Conservation (phyloP, 805 yeast species). For the Myxozyma udenii region DNA sequence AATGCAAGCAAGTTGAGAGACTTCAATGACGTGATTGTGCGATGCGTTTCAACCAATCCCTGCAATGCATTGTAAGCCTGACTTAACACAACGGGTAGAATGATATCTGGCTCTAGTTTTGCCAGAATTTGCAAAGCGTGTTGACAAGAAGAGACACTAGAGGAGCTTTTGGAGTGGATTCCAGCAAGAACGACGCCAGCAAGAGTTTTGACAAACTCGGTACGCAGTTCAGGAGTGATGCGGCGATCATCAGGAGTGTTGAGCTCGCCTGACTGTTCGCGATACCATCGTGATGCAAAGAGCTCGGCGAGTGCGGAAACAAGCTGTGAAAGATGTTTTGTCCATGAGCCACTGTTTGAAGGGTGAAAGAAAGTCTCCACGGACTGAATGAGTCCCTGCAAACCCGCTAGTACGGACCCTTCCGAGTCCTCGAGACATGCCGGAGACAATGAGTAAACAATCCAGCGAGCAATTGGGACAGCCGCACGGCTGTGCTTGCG, state of each 20-base stretch:
- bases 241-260: constrained; percentile 32
- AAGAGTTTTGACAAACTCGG: constrained; percentile 51
- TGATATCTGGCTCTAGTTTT: constrained; percentile 52
- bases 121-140: constrained; percentile 62
- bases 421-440: constrained; percentile 41
- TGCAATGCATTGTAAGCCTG: constrained; percentile 63
- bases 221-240: constrained; percentile 40
- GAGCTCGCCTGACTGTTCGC: constrained; percentile 37
- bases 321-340: constrained; percentile 62
- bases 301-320: constrained; percentile 53
- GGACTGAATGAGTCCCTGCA: constrained; percentile 54
- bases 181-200: constrained; percentile 62
- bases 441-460: constrained; percentile 56
- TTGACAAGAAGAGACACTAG: constrained; percentile 56
- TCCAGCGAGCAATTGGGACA: constrained; percentile 48
- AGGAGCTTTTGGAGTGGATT: constrained; percentile 67
- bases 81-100: constrained; percentile 39
- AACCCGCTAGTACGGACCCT: constrained; percentile 4
- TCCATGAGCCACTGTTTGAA: constrained; percentile 89
- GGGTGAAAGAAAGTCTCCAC: constrained; percentile 85
- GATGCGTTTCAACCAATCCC: constrained; percentile 57
- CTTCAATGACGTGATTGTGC: constrained; percentile 69
- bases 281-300: constrained; percentile 39
- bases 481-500: constrained; percentile 27
- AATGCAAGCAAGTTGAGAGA: constrained; percentile 64